Base-by-base conservation (phyloP, 352 stramenopile genomes). In the Globisporangium uncinulatum region DNA sequence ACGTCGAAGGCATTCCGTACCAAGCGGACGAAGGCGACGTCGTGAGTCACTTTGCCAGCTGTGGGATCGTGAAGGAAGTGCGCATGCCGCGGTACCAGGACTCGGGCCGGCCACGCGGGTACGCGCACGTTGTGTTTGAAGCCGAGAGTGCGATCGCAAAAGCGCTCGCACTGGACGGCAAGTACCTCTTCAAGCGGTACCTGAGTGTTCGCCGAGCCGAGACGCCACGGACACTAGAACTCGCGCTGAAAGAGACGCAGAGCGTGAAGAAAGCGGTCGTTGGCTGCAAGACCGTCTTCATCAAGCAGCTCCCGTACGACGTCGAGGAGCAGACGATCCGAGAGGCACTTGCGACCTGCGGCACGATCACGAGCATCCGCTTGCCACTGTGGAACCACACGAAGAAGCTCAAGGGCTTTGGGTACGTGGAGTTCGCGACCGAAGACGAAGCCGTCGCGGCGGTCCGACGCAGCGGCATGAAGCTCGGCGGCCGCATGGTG, bases 1-100 rank as follows among this genome's bases (percentile, higher is more conserved):
- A 98, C 69, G 85, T 98, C 41, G 93, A 98, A 73, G 95, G 96
- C 24, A 95, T 99, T 44, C 90, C 95, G 41, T 99, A 98, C 76
- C 82, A 87, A 50, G 83, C 80, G 6, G 89, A 78, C 46, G 90
- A 97, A 61, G 81, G 95, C 14, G 84, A 98, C 57, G 63, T 99
- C 10, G 83, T 90, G 37, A 86, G 67, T 6, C 96, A 98, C 66
- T 97, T 98, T 48, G 74, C 81, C 15, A 71, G 71, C 14, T 96
- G 85, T 56, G 76, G 84, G 10, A 83, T 91, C n/a, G 86, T 99
- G 53, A 73, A 93, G 54, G 87, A 98, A 56, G 67, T 99, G 51
- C 87, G 96, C n/a, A 83, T 99, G 63, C 94, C 96, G 7, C 86
- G 86, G 14, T 89, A 89, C 63, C 91, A 98, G 58, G 92, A 98